Percentiles rank a stretch among this genome's conserved stretches.
Evolutionary conservation across 306 rosid genomes (phyloP).

Genomic region (Pyrus bretschneideri): DNA sequence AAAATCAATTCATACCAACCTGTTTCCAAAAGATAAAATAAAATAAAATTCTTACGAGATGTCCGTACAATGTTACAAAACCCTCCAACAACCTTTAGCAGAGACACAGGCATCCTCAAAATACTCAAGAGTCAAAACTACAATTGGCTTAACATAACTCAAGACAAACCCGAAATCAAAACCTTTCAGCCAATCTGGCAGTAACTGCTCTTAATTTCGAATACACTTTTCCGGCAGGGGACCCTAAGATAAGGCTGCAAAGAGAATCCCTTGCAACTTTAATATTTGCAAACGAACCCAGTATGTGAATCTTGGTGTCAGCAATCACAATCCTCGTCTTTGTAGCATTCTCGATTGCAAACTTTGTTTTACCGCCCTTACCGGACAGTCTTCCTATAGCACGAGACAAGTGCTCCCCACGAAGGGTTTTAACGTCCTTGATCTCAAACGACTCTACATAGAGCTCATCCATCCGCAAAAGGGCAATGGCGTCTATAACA

Average conservation of each 20-base stretch:
- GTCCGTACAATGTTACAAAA: neutral
- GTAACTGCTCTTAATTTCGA: conserved; percentile 74
- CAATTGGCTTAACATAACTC: neutral
- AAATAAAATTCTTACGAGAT: neutral
- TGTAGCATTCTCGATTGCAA: conserved; percentile 76
- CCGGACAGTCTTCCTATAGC: conserved; percentile 86
- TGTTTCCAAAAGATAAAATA: neutral
- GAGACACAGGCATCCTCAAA: neutral
- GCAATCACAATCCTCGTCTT: conserved; percentile 87
- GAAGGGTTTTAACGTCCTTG: conserved; percentile 79
- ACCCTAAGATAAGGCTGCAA: conserved; percentile 77
- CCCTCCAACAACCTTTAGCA: neutral
- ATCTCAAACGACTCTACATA: conserved; percentile 83
- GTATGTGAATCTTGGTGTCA: conserved; percentile 74
- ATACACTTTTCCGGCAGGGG: conserved; percentile 82
- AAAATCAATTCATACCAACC: neutral
- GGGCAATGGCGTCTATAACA: conserved; percentile 75
- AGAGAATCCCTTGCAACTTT: conserved; percentile 80
- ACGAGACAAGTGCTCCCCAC: conserved; percentile 82
- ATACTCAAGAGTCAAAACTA: neutral
- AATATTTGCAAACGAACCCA: conserved; percentile 78
- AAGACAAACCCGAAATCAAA: conserved; percentile 25
- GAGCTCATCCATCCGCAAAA: conserved; percentile 81
- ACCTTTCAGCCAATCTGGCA: conserved; percentile 75
- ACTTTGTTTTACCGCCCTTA: conserved; percentile 83